Conservation (phyloP, 768 basidiomycete genomes). For the Leucocoprinus birnbaumii region DNA sequence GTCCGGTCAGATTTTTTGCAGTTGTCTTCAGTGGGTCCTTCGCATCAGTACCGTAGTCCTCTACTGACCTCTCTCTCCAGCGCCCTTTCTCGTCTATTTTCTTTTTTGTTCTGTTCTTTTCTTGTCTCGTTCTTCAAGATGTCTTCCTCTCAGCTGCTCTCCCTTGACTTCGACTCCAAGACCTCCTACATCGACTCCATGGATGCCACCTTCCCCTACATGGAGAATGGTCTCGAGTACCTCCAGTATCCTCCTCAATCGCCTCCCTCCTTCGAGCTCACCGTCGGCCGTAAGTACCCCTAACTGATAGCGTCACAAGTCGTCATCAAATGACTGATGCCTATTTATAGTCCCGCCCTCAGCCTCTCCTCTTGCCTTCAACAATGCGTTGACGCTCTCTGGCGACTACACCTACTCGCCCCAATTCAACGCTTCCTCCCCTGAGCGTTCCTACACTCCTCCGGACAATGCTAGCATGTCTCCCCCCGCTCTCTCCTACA, state of each 20-base stretch:
- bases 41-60: conserved; percentile 20
- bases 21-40: conserved; percentile 24
- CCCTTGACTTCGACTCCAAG: conserved; percentile 50
- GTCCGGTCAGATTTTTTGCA: not conserved
- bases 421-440: conserved; percentile 49
- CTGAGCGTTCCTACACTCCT: conserved; percentile 68
- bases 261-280: conserved; percentile 52
- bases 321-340: conserved; percentile 12
- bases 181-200: conserved; percentile 45
- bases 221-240: conserved; percentile 56
- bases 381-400: conserved; percentile 50
- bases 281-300: conserved; percentile 57
- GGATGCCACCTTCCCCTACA: conserved; percentile 45
- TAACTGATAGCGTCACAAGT: conserved; percentile 2
- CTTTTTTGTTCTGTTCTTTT: conserved; percentile 25
- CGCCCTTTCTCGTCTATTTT: conserved; percentile 19
- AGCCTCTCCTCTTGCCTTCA: conserved; percentile 63
- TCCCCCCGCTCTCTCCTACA: conserved; percentile 67
- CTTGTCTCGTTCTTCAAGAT: conserved; percentile 24
- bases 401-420: conserved; percentile 55
- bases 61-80: conserved; percentile 24
- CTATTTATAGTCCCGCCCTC: conserved; percentile 46
- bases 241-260: conserved; percentile 69
- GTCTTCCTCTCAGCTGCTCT: conserved; percentile 30
- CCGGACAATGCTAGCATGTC: conserved; percentile 60